Conservation (phyloP, 257 asterid genomes). For the Fraxinus pennsylvanica region DNA sequence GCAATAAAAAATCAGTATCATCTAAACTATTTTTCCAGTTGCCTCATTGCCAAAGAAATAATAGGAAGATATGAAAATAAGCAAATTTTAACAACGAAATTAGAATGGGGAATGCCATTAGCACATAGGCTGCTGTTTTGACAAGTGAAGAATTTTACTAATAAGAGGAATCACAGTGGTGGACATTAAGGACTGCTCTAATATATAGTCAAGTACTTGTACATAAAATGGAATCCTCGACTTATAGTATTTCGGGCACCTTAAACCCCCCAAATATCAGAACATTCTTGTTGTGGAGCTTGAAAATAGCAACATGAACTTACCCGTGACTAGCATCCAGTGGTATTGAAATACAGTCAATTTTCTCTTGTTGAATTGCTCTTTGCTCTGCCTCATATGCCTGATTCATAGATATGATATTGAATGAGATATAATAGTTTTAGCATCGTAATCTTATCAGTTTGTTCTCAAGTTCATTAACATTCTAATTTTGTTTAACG, state of each 20-base stretch:
- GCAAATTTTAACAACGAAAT: background rate
- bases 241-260: background rate
- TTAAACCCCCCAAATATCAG: background rate
- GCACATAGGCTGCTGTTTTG: background rate
- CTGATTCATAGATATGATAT: conserved; percentile 42
- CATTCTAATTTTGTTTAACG: background rate
- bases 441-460: background rate
- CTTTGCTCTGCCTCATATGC: conserved; percentile 86
- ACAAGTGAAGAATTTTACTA: background rate
- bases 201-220: background rate
- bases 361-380: conserved; percentile 58
- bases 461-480: conserved; percentile 1
- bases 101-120: background rate
- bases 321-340: conserved; percentile 86
- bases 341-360: conserved; percentile 63
- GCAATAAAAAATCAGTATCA: background rate
- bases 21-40: background rate
- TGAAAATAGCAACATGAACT: conserved; percentile 27
- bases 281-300: background rate
- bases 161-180: background rate
- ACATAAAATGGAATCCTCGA: background rate
- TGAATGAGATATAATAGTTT: background rate
- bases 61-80: background rate
- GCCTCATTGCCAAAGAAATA: background rate
- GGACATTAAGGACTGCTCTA: background rate